Conservation (phyloP, 495 filamentous ascomycete species). For the Articulospora tetracladia region DNA sequence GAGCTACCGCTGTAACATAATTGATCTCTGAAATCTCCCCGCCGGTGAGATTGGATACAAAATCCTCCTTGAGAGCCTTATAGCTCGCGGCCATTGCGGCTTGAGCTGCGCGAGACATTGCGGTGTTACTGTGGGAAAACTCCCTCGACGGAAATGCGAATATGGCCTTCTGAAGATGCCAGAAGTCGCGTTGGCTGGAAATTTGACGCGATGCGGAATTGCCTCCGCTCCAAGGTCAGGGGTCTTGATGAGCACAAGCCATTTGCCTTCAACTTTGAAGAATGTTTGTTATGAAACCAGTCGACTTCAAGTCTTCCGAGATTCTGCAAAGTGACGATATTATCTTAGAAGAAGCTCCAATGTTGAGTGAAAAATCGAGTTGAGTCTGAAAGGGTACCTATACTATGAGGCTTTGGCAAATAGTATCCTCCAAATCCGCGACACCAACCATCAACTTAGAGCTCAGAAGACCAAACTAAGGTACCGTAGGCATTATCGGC, state of each 20-base stretch:
- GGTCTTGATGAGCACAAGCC: background rate
- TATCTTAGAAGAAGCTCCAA: no score
- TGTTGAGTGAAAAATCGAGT: no score
- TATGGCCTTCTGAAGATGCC: slow-evolving; percentile 16
- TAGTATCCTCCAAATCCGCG: no score
- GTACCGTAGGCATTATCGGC: no score
- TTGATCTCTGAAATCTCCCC: slow-evolving; percentile 84
- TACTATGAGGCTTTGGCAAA: no score
- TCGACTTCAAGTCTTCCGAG: no score
- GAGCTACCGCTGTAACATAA: slow-evolving; percentile 73
- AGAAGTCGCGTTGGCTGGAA: slow-evolving; percentile 14
- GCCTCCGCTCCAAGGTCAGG: background rate
- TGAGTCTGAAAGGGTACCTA: no score
- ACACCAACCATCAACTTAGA: no score
- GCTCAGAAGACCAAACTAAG: no score
- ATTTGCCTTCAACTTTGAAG: no score
- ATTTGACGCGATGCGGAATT: background rate
- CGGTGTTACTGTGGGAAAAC: background rate
- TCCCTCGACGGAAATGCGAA: slow-evolving; percentile 1
- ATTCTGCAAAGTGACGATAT: no score
- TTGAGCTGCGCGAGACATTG: slow-evolving; percentile 25
- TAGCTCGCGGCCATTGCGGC: slow-evolving; percentile 48
- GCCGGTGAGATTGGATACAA: slow-evolving; percentile 89
- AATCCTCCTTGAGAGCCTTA: slow-evolving; percentile 90
- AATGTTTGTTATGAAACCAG: no score